phyloP scores from a whole-genome alignment of 352 stramenopile genomes.

The Phytophthora sp. region DNA sequence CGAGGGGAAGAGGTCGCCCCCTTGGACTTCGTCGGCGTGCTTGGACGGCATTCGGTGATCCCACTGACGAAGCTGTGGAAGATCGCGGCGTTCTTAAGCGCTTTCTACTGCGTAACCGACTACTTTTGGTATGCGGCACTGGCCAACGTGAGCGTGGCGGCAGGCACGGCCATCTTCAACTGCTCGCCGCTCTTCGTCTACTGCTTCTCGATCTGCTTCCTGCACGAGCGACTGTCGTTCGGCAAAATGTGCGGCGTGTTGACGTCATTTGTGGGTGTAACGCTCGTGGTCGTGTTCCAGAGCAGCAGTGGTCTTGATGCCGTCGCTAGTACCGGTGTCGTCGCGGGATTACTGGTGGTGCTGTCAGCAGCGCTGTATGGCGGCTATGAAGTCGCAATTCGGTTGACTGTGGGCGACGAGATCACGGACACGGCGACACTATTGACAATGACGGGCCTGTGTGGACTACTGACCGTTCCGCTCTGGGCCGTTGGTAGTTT shows the following conservation, averaged over 20 bases:
- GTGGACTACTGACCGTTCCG: conserved; percentile 53
- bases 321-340: conserved; percentile 37
- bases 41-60: conserved; percentile 47
- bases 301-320: conserved; percentile 33
- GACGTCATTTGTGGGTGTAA: conserved; percentile 54
- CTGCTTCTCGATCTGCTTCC: conserved; percentile 68
- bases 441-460: conserved; percentile 49
- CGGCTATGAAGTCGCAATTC: conserved; percentile 58
- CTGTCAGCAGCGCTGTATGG: conserved; percentile 54
- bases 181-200: conserved; percentile 69
- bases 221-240: conserved; percentile 47
- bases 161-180: conserved; percentile 63
- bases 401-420: conserved; percentile 41
- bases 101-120: conserved; percentile 57
- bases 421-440: conserved; percentile 57
- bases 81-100: conserved; percentile 44
- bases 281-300: conserved; percentile 56
- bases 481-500: conserved; percentile 51
- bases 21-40: conserved; percentile 20
- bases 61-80: conserved; percentile 30
- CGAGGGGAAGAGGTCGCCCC: conserved; percentile 23
- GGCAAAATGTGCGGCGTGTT: conserved; percentile 53
- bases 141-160: conserved; percentile 55
- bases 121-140: conserved; percentile 71
- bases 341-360: conserved; percentile 51